Evolutionary conservation across 1,284 basidiomycete genomes (phyloP), one percentile per base, ranked within the genome.

Genomic region (Termitomyces sp.): DNA sequence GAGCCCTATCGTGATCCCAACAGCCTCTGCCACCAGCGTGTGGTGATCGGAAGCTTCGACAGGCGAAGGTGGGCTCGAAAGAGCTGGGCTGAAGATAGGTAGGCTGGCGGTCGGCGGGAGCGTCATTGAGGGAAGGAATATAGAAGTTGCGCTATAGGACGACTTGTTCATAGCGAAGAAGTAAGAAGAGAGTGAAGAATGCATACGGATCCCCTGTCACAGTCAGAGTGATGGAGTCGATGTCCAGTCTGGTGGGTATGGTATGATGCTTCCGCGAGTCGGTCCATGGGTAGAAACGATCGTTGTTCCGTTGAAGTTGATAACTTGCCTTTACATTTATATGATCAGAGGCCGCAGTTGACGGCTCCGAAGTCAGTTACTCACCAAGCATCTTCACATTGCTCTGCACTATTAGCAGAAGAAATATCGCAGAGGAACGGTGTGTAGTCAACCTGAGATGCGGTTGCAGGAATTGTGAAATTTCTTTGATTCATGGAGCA

Each of bases 321-420:
- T 52, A 13, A 66, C 43, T 56, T 65, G 63, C 65, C 71, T 74
- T 54, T 33, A 34, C 33, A 38, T 50, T 56, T 50, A 55, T 43
- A 34, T 50, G 56, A 52, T 61, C 39, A 50, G 59, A 58, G 52
- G 50, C 21, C 43, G 60, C 57, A 60, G 15, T 45, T 58, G 58
- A 36, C 12, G 17, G 19, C 13, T 5, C 44, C 42, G 19, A 12
- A 15, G 39, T 10, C 9, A 24, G 39, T 19, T 2, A 65, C 75
- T 65, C 63, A 76, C 80, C 80, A 82, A 46, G 72, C 76, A 59
- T 77, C 77, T 2, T 63, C 61, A 61, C 80, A 81, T 50, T 55
- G 55, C 15, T 65, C 53, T 10, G 65, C 61, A 40, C 61, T 63
- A n/a, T 61, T 52, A 3, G 33, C n/a, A 28, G 58, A 53, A 26